Percentiles rank a stretch among this genome's conserved stretches.
phyloP scores from a whole-genome alignment of 2,329 filamentous ascomycete species.

The Colletotrichum incanum region DNA sequence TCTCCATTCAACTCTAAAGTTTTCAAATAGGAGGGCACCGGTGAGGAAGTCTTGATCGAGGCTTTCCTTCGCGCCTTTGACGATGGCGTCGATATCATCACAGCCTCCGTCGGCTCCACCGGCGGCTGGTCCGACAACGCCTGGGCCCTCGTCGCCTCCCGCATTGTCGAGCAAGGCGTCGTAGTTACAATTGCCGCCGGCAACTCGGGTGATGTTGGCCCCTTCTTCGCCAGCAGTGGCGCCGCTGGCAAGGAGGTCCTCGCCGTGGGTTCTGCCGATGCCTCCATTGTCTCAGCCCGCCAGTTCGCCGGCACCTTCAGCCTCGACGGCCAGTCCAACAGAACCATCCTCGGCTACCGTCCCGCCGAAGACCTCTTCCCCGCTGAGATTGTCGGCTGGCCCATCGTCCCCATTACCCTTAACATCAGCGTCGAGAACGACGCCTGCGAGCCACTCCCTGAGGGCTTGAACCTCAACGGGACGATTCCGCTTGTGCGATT shows the following conservation, averaged over 20 bases:
- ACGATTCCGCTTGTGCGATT: slow-evolving; percentile 38
- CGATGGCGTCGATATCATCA: slow-evolving; percentile 43
- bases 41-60: slow-evolving; percentile 41
- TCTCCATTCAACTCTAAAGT: neutral
- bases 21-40: slow-evolving; percentile 11
- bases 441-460: slow-evolving; percentile 46
- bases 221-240: slow-evolving; percentile 47
- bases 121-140: slow-evolving; percentile 56
- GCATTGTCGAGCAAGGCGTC: slow-evolving; percentile 55
- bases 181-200: slow-evolving; percentile 45
- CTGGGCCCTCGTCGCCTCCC: slow-evolving; percentile 59
- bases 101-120: slow-evolving; percentile 34
- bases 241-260: slow-evolving; percentile 48
- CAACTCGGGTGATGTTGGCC: slow-evolving; percentile 43
- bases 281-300: slow-evolving; percentile 34
- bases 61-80: slow-evolving; percentile 40
- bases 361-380: slow-evolving; percentile 46
- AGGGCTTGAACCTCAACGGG: slow-evolving; percentile 28
- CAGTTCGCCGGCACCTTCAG: slow-evolving; percentile 46
- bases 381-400: slow-evolving; percentile 45
- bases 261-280: slow-evolving; percentile 44
- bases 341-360: slow-evolving; percentile 47
- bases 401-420: slow-evolving; percentile 47
- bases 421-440: slow-evolving; percentile 47
- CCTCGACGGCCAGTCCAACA: slow-evolving; percentile 45